A percentile compares a stretch with the other conserved stretches of the same genome.
Conservation (phyloP, 2,329 filamentous ascomycete genomes). For the Penicillium sp. region DNA sequence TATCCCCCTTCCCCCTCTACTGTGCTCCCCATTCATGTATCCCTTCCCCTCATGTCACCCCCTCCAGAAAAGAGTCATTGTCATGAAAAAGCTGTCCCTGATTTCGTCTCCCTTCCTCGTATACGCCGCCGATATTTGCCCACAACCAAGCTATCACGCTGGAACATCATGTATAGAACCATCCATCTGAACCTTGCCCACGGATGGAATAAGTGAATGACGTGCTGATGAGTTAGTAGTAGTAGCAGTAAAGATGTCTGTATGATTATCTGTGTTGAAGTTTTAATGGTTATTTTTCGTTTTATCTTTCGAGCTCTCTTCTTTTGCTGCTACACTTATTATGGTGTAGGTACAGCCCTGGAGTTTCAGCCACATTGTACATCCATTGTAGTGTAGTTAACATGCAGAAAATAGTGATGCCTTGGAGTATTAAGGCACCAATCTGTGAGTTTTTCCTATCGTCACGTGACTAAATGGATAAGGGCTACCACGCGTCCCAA, state of each 20-base stretch:
- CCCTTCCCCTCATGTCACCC: conserved; percentile 19
- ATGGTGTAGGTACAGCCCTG: neutral
- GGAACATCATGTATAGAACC: conserved; percentile 17
- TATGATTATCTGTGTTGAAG: conserved; percentile 1
- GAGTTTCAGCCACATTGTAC: neutral
- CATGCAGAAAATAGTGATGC: neutral
- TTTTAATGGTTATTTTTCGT: neutral
- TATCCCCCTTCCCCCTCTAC: conserved; percentile 36
- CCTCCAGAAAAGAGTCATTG: conserved; percentile 34
- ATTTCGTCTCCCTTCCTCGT: conserved; percentile 21
- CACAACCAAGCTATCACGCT: conserved; percentile 7
- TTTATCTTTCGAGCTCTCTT: neutral
- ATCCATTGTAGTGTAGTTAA: neutral
- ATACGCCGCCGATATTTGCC: conserved; percentile 12
- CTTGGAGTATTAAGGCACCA: neutral
- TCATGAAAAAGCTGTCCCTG: conserved; percentile 32
- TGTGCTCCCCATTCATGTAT: conserved; percentile 34
- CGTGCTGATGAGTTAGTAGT: conserved; percentile 7
- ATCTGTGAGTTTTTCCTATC: neutral
- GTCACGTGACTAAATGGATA: neutral
- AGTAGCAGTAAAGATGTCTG: conserved; percentile 3
- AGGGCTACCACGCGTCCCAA: conserved; percentile 5
- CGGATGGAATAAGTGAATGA: conserved; percentile 5
- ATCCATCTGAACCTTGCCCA: neutral
- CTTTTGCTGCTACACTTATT: neutral